phyloP scores from a whole-genome alignment of 176 grass and related monocot genomes.

The Zoysia japonica region DNA sequence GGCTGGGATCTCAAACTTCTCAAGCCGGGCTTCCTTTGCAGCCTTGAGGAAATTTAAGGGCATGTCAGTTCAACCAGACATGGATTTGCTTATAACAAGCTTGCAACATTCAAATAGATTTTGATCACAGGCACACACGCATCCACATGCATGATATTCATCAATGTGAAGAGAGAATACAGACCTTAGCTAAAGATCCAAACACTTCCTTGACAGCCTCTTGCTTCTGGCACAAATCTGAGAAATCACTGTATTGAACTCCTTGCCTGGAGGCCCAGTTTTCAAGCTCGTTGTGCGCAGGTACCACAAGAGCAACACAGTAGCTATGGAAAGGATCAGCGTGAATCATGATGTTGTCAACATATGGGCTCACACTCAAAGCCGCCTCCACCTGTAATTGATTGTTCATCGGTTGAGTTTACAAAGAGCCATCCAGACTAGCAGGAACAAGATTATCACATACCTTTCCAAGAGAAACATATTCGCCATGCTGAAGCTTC shows the following conservation, averaged over 20 bases:
- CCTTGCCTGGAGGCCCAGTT: constrained; percentile 67
- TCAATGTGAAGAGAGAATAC: constrained; percentile 27
- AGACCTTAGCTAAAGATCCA: constrained; percentile 69
- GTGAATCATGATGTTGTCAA: constrained; percentile 90
- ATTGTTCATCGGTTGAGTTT: constrained; percentile 32
- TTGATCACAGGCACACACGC: background rate
- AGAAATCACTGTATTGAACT: constrained; percentile 53
- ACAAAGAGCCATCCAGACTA: constrained; percentile 10
- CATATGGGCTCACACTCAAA: constrained; percentile 72
- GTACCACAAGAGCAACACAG: constrained; percentile 81
- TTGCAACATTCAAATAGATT: constrained; percentile 16
- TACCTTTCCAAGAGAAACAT: constrained; percentile 96
- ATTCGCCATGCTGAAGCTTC: constrained; percentile 98
- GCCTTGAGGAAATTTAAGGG: constrained; percentile 42
- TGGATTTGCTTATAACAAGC: constrained; percentile 5
- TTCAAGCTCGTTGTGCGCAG: constrained; percentile 62
- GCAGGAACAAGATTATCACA: constrained; percentile 16
- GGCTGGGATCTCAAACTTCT: constrained; percentile 81
- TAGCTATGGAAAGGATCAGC: constrained; percentile 84
- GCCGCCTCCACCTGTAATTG: constrained; percentile 73
- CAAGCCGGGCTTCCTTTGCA: constrained; percentile 62
- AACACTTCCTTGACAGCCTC: constrained; percentile 86
- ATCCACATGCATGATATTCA: background rate
- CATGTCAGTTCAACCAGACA: constrained; percentile 10
- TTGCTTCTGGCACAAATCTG: constrained; percentile 77